phyloP scores from a whole-genome alignment of 1,284 basidiomycete genomes.

The Cystobasidium sp. region DNA sequence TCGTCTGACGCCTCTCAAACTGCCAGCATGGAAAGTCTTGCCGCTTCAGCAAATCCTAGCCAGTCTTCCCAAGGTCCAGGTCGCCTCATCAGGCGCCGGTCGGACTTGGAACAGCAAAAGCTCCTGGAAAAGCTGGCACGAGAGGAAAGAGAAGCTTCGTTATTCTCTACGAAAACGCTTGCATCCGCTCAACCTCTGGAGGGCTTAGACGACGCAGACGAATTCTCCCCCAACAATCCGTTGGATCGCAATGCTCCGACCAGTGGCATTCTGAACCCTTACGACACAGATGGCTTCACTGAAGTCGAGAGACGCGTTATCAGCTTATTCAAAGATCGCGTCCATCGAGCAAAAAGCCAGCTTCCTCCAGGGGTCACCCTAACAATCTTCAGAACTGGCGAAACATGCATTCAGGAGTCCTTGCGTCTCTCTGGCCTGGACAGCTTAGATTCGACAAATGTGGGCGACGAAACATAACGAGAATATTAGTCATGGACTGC shows the following conservation, averaged over 20 bases:
- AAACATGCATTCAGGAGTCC: slow-evolving; percentile 39
- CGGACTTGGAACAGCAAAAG: slow-evolving; percentile 17
- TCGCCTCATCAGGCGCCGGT: not conserved
- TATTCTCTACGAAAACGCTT: not conserved
- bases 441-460: not conserved
- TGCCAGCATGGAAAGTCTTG: not conserved
- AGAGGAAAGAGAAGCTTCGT: slow-evolving; percentile 17
- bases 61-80: not conserved
- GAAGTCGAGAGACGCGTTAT: slow-evolving; percentile 36
- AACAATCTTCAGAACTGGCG: slow-evolving; percentile 49
- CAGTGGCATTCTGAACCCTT: slow-evolving; percentile 13
- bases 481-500: not conserved
- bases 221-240: slow-evolving; percentile 53
- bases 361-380: slow-evolving; percentile 46
- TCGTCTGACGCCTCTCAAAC: not conserved
- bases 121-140: slow-evolving; percentile 17
- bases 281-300: slow-evolving; percentile 25
- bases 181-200: slow-evolving; percentile 8
- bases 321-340: slow-evolving; percentile 46
- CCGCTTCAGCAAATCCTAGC: not conserved
- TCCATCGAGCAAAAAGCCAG: slow-evolving; percentile 43
- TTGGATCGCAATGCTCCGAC: slow-evolving; percentile 43
- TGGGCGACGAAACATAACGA: not conserved
- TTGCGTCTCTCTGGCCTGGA: not conserved
- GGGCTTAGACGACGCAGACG: slow-evolving; percentile 43